Percentiles rank a stretch among this genome's conserved stretches.
These are phyloP conservation scores for Epichloe glyceriae DNA, from an alignment of 2,329 filamentous ascomycete genomes.

Conservation along the genomic window DNA sequence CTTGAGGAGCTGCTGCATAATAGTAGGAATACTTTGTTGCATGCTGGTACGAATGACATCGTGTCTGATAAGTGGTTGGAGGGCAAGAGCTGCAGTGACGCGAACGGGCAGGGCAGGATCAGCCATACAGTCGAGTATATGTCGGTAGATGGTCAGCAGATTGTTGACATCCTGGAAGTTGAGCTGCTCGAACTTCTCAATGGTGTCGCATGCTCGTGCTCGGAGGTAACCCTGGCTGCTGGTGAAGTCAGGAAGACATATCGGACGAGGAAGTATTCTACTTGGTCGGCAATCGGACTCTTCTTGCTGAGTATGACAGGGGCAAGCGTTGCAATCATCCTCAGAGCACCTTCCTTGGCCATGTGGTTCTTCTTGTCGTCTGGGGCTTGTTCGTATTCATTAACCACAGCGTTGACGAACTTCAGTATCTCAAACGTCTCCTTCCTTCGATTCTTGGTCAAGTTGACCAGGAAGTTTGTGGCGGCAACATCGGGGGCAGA, in stretches of 20 bases:
- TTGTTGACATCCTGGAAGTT: constrained; percentile 97
- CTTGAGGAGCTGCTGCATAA: constrained; percentile 98
- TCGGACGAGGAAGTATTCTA: constrained; percentile 96
- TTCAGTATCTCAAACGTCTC: constrained; percentile 90
- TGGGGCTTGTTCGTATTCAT: constrained; percentile 72
- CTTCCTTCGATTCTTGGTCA: constrained; percentile 90
- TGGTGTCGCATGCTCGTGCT: constrained; percentile 87
- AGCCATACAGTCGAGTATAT: constrained; percentile 94
- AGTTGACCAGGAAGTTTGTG: constrained; percentile 87
- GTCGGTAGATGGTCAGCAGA: constrained; percentile 88
- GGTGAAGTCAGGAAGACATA: constrained; percentile 96
- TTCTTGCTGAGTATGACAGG: constrained; percentile 95
- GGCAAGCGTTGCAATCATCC: constrained; percentile 93
- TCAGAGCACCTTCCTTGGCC: constrained; percentile 88
- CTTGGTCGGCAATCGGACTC: constrained; percentile 92
- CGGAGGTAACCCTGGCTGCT: constrained; percentile 85
- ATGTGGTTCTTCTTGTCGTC: constrained; percentile 87
- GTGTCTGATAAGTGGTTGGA: constrained; percentile 92
- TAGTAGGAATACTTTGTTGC: constrained; percentile 95
- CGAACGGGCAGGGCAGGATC: constrained; percentile 86
- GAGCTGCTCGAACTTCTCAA: constrained; percentile 95
- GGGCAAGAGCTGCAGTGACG: constrained; percentile 82
- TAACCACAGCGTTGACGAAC: constrained; percentile 92
- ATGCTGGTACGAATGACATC: constrained; percentile 88
- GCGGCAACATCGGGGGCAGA: constrained; percentile 90